Percentiles rank a stretch among this genome's conserved stretches.
Conservation (phyloP, 345 rosid species). For the Microthlaspi erraticum region DNA sequence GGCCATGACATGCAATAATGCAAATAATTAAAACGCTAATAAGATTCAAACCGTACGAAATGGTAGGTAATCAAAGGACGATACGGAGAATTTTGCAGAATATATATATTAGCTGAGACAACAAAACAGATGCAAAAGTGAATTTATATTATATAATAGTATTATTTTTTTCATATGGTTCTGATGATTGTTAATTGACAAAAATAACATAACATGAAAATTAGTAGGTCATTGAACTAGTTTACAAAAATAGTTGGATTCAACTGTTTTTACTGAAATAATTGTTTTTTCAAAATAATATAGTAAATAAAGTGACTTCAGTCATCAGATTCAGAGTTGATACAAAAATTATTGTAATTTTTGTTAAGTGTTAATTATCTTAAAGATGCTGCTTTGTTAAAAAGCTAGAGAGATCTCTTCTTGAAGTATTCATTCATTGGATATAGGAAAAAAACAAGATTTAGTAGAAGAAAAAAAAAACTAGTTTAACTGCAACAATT, state of each 20-base stretch:
- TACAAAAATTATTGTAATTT: background rate
- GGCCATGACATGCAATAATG: constrained; percentile 20
- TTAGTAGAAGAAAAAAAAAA: background rate
- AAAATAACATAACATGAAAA: background rate
- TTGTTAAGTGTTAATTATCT: too few relatives aligned
- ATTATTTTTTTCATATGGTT: background rate
- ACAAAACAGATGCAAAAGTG: constrained; percentile 29
- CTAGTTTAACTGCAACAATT: constrained; percentile 5
- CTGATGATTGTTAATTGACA: background rate
- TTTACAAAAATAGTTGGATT: background rate
- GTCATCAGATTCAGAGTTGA: too few relatives aligned
- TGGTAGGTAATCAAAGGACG: constrained; percentile 40
- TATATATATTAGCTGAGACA: too few relatives aligned
- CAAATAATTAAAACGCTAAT: constrained; percentile 28
- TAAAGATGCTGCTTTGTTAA: background rate
- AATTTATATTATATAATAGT: background rate
- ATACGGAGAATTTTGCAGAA: constrained; percentile 18
- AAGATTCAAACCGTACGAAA: constrained; percentile 43
- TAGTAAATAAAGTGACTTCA: background rate
- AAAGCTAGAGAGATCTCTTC: constrained; percentile 25
- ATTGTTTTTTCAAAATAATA: background rate
- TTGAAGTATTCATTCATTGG: constrained; percentile 20
- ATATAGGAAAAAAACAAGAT: background rate
- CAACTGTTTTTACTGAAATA: background rate
- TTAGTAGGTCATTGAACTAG: background rate